Percentiles rank a stretch among this genome's conserved stretches.
Evolutionary conservation across 2,329 filamentous ascomycete species (phyloP).

Genomic region (Ascochyta koolunga): DNA sequence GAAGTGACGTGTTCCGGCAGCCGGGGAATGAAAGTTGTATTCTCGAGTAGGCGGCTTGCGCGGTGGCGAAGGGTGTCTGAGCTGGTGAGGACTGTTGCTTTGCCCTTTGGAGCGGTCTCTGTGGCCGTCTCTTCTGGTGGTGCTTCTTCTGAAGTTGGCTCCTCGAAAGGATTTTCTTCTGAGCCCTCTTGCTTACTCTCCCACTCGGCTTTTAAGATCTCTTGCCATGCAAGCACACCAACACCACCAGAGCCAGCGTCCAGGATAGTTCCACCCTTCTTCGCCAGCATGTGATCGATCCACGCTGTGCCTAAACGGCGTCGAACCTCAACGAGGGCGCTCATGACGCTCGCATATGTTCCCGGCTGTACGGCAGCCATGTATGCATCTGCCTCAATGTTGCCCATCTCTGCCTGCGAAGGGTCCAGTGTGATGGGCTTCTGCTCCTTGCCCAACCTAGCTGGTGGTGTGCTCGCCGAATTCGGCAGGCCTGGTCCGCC

Average conservation of each 20-base stretch:
- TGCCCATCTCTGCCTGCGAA: slow-evolving; percentile 69
- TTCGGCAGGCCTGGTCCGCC: slow-evolving; percentile 78
- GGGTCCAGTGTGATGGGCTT: slow-evolving; percentile 69
- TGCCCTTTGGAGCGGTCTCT: slow-evolving; percentile 64
- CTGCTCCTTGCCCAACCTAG: slow-evolving; percentile 63
- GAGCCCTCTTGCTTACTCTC: slow-evolving; percentile 63
- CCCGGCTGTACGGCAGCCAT: slow-evolving; percentile 72
- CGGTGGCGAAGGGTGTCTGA: slow-evolving; percentile 77
- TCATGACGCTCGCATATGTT: slow-evolving; percentile 71
- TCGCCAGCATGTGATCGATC: slow-evolving; percentile 69
- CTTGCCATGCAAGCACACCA: slow-evolving; percentile 75
- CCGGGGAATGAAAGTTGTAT: slow-evolving; percentile 90
- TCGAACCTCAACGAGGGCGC: slow-evolving; percentile 73
- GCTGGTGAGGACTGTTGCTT: slow-evolving; percentile 80
- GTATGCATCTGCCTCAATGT: slow-evolving; percentile 77
- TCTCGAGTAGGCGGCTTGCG: slow-evolving; percentile 76
- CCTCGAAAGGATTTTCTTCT: slow-evolving; percentile 10
- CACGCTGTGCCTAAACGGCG: slow-evolving; percentile 74
- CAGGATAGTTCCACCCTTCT: slow-evolving; percentile 68
- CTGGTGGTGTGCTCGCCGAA: slow-evolving; percentile 71
- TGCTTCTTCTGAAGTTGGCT: slow-evolving; percentile 26
- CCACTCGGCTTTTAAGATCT: slow-evolving; percentile 83
- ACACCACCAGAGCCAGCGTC: slow-evolving; percentile 78
- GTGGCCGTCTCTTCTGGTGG: slow-evolving; percentile 17
- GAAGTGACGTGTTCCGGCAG: slow-evolving; percentile 84